phyloP scores from a whole-genome alignment of 352 stramenopile genomes.

The Peronospora belbahrii region DNA sequence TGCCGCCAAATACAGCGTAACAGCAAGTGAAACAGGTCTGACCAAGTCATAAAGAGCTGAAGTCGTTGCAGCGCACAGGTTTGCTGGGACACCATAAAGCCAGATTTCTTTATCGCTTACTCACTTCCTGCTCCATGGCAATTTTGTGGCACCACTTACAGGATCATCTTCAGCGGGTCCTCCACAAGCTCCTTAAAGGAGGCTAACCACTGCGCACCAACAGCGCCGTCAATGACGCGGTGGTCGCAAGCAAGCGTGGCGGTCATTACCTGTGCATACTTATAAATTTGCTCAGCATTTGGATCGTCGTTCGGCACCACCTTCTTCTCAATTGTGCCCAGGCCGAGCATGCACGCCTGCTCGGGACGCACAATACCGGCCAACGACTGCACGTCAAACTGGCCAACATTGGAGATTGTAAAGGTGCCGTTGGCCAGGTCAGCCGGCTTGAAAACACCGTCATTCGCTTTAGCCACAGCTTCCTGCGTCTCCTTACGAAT shows the following conservation, averaged over 20 bases:
- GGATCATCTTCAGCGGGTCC: constrained; percentile 94
- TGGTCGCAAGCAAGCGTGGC: constrained; percentile 96
- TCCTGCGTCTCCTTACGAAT: constrained; percentile 62
- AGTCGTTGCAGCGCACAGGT: constrained; percentile 10
- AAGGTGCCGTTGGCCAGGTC: constrained; percentile 89
- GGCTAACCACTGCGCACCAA: constrained; percentile 93
- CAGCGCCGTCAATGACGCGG: constrained; percentile 95
- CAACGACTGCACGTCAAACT: constrained; percentile 93
- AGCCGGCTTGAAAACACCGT: constrained; percentile 28
- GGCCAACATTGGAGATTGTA: constrained; percentile 94
- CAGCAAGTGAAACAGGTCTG: constrained; percentile 9
- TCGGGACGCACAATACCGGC: constrained; percentile 90
- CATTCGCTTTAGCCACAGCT: constrained; percentile 30
- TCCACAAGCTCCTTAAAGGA: constrained; percentile 96
- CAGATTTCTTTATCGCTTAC: constrained; percentile 11
- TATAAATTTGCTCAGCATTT: constrained; percentile 78
- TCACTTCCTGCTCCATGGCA: constrained; percentile 13
- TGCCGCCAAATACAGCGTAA: constrained; percentile 4
- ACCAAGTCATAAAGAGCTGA: constrained; percentile 9
- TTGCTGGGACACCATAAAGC: constrained; percentile 11
- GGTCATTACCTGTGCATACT: constrained; percentile 89
- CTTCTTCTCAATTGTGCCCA: constrained; percentile 93
- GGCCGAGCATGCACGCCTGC: constrained; percentile 90
- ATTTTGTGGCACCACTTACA: constrained; percentile 81
- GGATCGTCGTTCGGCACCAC: constrained; percentile 89